phyloP scores from a whole-genome alignment of 768 basidiomycete genomes.

The Leucosporidium yakuticum region DNA sequence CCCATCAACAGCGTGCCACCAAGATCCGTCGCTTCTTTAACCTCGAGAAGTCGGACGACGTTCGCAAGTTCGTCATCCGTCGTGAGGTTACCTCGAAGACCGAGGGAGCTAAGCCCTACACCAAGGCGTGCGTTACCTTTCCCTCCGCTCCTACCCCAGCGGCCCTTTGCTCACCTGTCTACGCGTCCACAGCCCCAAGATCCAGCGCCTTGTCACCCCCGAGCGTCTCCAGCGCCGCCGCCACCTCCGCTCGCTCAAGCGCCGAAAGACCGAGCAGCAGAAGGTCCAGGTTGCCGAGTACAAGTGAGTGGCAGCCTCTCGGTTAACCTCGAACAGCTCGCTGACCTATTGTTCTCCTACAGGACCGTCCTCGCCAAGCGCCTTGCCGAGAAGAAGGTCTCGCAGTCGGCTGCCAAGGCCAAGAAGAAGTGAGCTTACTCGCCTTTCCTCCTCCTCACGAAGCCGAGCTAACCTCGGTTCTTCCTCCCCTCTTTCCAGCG shows the following conservation, averaged over 20 bases:
- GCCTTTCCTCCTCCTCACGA: neutral
- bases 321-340: neutral
- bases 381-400: slow-evolving; percentile 30
- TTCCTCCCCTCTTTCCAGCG: neutral
- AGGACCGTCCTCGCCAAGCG: slow-evolving; percentile 32
- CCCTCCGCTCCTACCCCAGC: slow-evolving; percentile 37
- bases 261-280: slow-evolving; percentile 78
- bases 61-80: slow-evolving; percentile 92
- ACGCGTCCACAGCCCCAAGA: slow-evolving; percentile 65
- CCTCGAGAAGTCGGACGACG: slow-evolving; percentile 94
- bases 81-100: slow-evolving; percentile 88
- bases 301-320: slow-evolving; percentile 61
- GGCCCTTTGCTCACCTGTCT: neutral
- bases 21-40: slow-evolving; percentile 98
- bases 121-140: slow-evolving; percentile 66
- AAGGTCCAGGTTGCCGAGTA: slow-evolving; percentile 94
- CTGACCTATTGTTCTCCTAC: neutral
- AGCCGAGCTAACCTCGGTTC: neutral
- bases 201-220: slow-evolving; percentile 93
- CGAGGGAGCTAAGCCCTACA: slow-evolving; percentile 60
- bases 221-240: slow-evolving; percentile 92
- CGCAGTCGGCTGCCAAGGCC: slow-evolving; percentile 40
- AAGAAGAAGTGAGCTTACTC: slow-evolving; percentile 40
- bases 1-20: slow-evolving; percentile 53
- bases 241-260: slow-evolving; percentile 80